Conservation (phyloP, 2,329 filamentous ascomycete species). For the Fusarium caatingaense region DNA sequence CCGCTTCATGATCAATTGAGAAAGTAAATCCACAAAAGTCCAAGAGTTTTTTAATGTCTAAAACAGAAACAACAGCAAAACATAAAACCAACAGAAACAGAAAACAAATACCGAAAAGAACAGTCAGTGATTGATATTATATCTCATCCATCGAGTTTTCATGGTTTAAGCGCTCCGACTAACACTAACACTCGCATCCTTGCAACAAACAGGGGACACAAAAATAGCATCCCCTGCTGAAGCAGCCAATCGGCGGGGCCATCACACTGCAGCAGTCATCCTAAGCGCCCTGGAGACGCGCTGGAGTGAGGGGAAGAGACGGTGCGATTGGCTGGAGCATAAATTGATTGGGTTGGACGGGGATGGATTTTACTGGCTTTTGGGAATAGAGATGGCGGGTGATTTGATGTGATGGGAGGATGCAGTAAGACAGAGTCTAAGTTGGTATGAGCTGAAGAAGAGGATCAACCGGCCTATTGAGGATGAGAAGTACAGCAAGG, state of each 20-base stretch:
- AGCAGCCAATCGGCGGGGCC: slow-evolving; percentile 45
- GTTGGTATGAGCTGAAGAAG: slow-evolving; percentile 12
- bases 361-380: slow-evolving; percentile 26
- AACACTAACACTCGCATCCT: slow-evolving; percentile 9
- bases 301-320: slow-evolving; percentile 26
- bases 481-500: neutral
- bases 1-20: slow-evolving; percentile 43
- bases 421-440: slow-evolving; percentile 14
- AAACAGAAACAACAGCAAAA: slow-evolving; percentile 10
- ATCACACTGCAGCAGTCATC: slow-evolving; percentile 49
- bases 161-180: slow-evolving; percentile 39
- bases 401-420: slow-evolving; percentile 31
- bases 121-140: slow-evolving; percentile 29
- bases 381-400: slow-evolving; percentile 12
- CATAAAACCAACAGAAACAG: slow-evolving; percentile 7
- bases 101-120: neutral
- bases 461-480: slow-evolving; percentile 2
- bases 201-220: slow-evolving; percentile 1
- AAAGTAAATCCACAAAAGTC: neutral
- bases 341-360: slow-evolving; percentile 22
- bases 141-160: slow-evolving; percentile 1
- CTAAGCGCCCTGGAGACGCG: slow-evolving; percentile 42
- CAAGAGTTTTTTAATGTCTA: neutral
- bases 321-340: slow-evolving; percentile 9
- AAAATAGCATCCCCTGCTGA: slow-evolving; percentile 34